Evolutionary conservation across 805 yeast species (phyloP).

Genomic region (Yarrowia sp.): DNA sequence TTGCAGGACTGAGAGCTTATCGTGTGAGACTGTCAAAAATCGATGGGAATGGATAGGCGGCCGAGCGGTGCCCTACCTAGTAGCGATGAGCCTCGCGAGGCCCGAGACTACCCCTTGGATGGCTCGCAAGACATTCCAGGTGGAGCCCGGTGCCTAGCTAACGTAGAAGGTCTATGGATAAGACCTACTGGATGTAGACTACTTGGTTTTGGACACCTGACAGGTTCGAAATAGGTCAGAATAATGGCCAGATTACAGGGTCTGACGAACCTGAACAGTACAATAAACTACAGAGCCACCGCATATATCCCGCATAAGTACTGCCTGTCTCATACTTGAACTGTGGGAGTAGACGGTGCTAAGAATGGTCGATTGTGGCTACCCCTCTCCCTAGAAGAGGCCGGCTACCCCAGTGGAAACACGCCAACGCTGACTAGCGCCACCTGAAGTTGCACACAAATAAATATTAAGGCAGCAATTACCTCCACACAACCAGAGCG

Average conservation of each 20-base stretch:
- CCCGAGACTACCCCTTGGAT: neutral
- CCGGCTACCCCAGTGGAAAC: neutral
- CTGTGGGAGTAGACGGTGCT: too few relatives aligned
- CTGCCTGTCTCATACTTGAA: too few relatives aligned
- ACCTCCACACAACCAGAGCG: neutral
- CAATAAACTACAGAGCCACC: too few relatives aligned
- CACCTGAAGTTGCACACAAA: neutral
- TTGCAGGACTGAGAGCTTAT: constrained; percentile 11
- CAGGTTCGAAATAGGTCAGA: neutral
- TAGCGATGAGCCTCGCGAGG: neutral
- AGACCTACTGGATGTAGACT: neutral
- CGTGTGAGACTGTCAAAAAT: neutral
- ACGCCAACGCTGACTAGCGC: neutral
- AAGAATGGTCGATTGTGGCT: too few relatives aligned
- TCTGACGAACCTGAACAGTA: too few relatives aligned
- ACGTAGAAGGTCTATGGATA: neutral
- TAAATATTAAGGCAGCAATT: neutral
- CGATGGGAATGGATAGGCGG: neutral
- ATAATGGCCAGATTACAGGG: too few relatives aligned
- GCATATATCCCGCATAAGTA: too few relatives aligned
- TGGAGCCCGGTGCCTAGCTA: neutral
- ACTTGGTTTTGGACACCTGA: neutral
- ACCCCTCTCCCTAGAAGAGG: neutral
- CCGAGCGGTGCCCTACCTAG: neutral
- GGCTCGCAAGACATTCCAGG: neutral